Base-by-base conservation (phyloP, 345 rosid genomes). In the Aquilaria malaccensis region DNA sequence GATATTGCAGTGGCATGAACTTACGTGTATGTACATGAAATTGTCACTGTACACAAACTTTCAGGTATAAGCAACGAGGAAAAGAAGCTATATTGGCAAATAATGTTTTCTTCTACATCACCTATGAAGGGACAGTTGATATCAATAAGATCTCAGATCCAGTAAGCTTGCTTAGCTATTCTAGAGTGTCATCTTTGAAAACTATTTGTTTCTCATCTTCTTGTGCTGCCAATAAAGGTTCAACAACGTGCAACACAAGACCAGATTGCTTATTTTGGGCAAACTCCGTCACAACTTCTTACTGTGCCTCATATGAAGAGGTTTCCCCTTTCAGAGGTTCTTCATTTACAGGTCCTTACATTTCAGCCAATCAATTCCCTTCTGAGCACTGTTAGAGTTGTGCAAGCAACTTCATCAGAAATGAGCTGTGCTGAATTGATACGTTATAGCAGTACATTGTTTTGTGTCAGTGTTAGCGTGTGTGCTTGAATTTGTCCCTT, bases 261-360 rank as follows among this genome's bases (percentile, higher is more conserved):
- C 77, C 97, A 94, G 78, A 94, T 94, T 55, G 93, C 99, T 72
- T 91, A 94, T 79, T 94, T 94, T 77, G 99, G 97, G 68, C 99
- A 94, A 72, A 94, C 99, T 32, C 97, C 99, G 66, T 94, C 97
- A 70, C 97, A 91, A 76, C 97, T 94, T 64, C 77, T 91, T 37
- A 86, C 83, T 43, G 79, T 77, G 52, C 97, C 99, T 69, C 97
- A 94, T 80, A 64, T 79, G 84, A 91, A 85, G 68, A 81, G 76
- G 76, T 82, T 83, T 87, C 91, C 94, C 15, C 68, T 86, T 60
- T 72, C 86, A 51, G 95, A 94, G 67, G 89, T 88, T 76, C 85
- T 88, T 72, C 96, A 83, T 74, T 71, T 91, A 79, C 97, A 91
- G 96, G 99, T 94, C 61, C 9, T 59, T 41, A 52, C 45, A 53